Percentiles rank a stretch among this genome's conserved stretches.
These are phyloP conservation scores for Endocarpon pusillum DNA, from an alignment of 495 filamentous ascomycete species.

Conservation along the genomic window DNA sequence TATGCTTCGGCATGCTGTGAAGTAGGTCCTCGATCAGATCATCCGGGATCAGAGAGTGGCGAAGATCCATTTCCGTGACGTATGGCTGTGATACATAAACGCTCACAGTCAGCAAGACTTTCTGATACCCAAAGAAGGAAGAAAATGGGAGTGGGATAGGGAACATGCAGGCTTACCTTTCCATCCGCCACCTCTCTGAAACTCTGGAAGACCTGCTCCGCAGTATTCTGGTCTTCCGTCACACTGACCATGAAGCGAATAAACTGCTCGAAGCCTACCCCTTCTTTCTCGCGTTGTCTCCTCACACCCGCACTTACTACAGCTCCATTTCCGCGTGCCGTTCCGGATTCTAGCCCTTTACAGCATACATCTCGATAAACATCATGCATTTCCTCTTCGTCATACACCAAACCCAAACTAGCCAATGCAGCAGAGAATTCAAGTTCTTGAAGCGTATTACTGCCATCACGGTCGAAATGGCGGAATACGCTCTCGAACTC, in stretches of 20 bases:
- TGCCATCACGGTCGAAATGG: constrained; percentile 89
- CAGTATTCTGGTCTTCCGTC: constrained; percentile 95
- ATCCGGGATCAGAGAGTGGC: constrained; percentile 86
- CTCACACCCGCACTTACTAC: too few species aligned
- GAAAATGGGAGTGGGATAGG: not conserved
- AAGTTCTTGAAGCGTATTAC: constrained; percentile 78
- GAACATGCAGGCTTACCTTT: constrained; percentile 37
- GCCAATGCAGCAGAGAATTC: constrained; percentile 92
- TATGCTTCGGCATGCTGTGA: constrained; percentile 65
- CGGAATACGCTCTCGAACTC: constrained; percentile 96
- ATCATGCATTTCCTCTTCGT: constrained; percentile 90
- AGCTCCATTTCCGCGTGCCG: constrained; percentile 20
- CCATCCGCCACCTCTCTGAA: constrained; percentile 96
- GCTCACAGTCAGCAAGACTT: not conserved
- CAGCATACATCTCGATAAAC: constrained; percentile 72
- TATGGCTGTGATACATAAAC: constrained; percentile 46
- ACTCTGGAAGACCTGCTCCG: constrained; percentile 92
- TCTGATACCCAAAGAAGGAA: not conserved
- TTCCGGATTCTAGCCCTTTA: too few species aligned
- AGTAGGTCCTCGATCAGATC: constrained; percentile 86
- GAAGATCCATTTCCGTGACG: constrained; percentile 90
- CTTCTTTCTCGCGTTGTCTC: constrained; percentile 42
- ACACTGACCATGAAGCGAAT: constrained; percentile 98
- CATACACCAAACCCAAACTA: constrained; percentile 82
- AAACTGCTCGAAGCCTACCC: constrained; percentile 95